Evolutionary conservation across 495 filamentous ascomycete genomes (phyloP), one percentile per base, ranked within the genome.

Genomic region (Podospora appendiculata): DNA sequence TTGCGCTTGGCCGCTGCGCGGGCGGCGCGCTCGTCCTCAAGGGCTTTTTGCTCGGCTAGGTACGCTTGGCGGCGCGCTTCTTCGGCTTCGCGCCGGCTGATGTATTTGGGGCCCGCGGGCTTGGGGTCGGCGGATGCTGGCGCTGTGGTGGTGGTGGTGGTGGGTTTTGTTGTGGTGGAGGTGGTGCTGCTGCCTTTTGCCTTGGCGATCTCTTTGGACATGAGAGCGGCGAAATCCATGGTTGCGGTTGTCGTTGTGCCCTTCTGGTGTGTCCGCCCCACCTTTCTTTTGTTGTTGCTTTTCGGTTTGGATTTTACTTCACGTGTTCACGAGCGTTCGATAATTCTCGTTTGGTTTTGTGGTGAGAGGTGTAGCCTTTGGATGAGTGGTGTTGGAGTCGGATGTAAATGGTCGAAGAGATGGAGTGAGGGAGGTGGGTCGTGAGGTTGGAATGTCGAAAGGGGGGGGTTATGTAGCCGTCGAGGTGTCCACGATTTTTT

Each of bases 181-280:
- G 43, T 50, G 14, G 53, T 13, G 41, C 41, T 11, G 54, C 71
- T 61, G 53, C 73, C 64, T 68, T 87, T 87, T 56, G 81, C 74
- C 65, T 94, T 89, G 59, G 87, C 79, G 66, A 96, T 94, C 67
- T 95, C 87, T 53, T 86, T 82, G 59, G 86, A 81, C 87, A 98
- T 92, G 40, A 98, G 75, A 9, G 88, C 78, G 45, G 88, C 89
- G 77, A 98, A 96, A 68, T 98, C 90, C 93, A 98, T 98, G 38
- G 41, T 62, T 62, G 73, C 6, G 9, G 32, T 38, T 13, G 10
- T 10, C 10, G 16, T 45, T 45, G 43, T 45, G 4, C 25, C 17
- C 43, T 11, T 45, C 32, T 32, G 3, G 17, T 45, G n/a, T n/a
- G n/a, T n/a, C n/a, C n/a, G n/a, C n/a, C n/a, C n/a, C n/a, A n/a